Percentiles rank a stretch among this genome's conserved stretches.
Conservation (phyloP, 768 basidiomycete genomes). For the Kwoniella sp. region DNA sequence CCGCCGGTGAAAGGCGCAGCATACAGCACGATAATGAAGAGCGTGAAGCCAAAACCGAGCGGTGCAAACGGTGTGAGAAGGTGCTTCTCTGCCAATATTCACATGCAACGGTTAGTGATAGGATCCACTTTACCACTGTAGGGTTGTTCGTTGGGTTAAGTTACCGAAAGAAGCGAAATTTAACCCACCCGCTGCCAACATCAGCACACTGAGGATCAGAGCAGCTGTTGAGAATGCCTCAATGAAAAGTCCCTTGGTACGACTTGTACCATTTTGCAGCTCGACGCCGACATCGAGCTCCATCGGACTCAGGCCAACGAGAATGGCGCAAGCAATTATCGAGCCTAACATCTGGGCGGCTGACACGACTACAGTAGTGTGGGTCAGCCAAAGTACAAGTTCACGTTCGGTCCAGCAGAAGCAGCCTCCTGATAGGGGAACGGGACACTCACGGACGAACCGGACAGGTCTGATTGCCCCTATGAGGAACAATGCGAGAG, state of each 20-base stretch:
- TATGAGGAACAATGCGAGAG: slow-evolving; percentile 41
- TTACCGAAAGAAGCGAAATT: not conserved
- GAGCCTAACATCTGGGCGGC: slow-evolving; percentile 42
- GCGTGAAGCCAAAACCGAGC: slow-evolving; percentile 47
- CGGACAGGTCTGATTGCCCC: slow-evolving; percentile 49
- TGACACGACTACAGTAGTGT: slow-evolving; percentile 26
- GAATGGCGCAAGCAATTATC: slow-evolving; percentile 44
- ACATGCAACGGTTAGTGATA: no score
- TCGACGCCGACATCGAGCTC: slow-evolving; percentile 28
- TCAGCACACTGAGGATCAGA: slow-evolving; percentile 46
- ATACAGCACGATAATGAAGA: slow-evolving; percentile 47
- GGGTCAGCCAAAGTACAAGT: no score
- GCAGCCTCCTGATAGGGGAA: not conserved
- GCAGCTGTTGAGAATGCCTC: slow-evolving; percentile 52
- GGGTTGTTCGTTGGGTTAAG: not conserved
- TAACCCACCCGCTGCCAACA: slow-evolving; percentile 49
- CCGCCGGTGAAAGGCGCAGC: slow-evolving; percentile 48
- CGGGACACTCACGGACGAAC: slow-evolving; percentile 36
- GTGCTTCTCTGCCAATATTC: slow-evolving; percentile 34
- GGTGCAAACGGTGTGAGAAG: slow-evolving; percentile 45
- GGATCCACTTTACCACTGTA: not conserved
- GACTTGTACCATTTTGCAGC: slow-evolving; percentile 39
- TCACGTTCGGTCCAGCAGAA: no score
- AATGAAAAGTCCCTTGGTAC: slow-evolving; percentile 50
- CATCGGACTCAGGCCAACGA: slow-evolving; percentile 49